A percentile compares a stretch with the other conserved stretches of the same genome.
These are phyloP conservation scores for Solanum corneliomulleri DNA, from an alignment of 257 asterid species.

Conservation along the genomic window DNA sequence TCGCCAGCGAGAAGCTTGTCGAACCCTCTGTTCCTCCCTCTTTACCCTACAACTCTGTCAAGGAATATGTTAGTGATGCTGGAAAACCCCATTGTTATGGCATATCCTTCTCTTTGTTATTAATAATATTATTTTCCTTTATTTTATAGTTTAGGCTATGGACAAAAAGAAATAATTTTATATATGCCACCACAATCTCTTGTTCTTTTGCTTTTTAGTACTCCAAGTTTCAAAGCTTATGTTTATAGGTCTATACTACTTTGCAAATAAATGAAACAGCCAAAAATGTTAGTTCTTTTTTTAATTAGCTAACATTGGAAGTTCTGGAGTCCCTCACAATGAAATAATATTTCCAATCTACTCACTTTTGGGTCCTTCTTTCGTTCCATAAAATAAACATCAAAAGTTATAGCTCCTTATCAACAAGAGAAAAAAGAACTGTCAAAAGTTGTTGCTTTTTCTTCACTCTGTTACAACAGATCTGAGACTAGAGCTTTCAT, in stretches of 20 bases:
- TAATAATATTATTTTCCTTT: background rate
- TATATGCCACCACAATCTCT: background rate
- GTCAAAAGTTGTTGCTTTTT: background rate
- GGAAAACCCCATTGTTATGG: background rate
- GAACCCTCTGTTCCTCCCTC: background rate
- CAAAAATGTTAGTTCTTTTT: background rate
- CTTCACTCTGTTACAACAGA: background rate
- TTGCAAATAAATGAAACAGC: background rate
- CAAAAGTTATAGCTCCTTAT: background rate
- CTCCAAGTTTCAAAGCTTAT: background rate
- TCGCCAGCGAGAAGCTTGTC: background rate
- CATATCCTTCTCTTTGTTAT: background rate
- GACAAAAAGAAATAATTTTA: background rate
- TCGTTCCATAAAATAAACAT: background rate
- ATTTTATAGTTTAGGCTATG: background rate
- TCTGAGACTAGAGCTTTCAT: background rate
- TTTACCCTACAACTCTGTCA: background rate
- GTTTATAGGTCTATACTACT: background rate
- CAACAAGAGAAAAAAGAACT: background rate
- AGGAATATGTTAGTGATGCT: background rate
- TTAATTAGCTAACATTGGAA: background rate
- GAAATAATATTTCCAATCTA: background rate
- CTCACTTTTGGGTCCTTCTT: background rate
- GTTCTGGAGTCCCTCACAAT: background rate
- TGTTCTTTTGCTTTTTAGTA: background rate